Evolutionary conservation across 2,329 filamentous ascomycete genomes (phyloP), one percentile per base, ranked within the genome.

Genomic region (Coniella lustricola): DNA sequence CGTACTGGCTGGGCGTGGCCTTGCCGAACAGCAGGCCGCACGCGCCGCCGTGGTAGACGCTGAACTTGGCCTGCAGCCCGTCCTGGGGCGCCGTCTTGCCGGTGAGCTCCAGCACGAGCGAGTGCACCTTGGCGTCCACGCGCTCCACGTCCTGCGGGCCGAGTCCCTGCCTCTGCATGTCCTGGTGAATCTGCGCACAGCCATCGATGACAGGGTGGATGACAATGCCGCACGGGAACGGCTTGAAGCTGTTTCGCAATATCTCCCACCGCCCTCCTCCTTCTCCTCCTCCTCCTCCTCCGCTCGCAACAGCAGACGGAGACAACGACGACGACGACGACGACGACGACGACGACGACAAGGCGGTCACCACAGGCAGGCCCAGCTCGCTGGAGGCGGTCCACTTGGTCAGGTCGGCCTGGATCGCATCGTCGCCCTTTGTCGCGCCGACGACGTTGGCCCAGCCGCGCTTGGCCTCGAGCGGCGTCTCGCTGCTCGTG

Each of bases 171-270:
- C 64, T 54, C 10, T 54, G 43, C 12, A 57, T 41, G 35, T 69
- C 58, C 43, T 74, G 53, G 18, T 62, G 56, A 13, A 77, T 55
- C 54, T 74, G 70, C 13, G 71, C 69, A 51, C 70, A 72, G 2
- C 62, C 74, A 57, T 79, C 75, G 48, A 79, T 79, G 3, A 70
- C 65, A 1, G 75, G 74, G 57, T 79, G 76, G 53, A 77, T 73
- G 0, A 79, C 73, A 51, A 79, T 77, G 1, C 75, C 76, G 57
- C 75, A 79, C 0, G 76, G 75, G 51, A 74, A 79, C 0, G 75
- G 76, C 57, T 79, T 79, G 62, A 78, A 79, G 1, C 72, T 69
- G 52, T 79, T 79, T 53, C 68, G 67, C 55, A 70, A 63, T 8
- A 74, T 71, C 62, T 79, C 74, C 75, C 75, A 79, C n/a, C 49